Base-by-base conservation (phyloP, 1,139 yeast species). In the Suhomyces atakaporum region DNA sequence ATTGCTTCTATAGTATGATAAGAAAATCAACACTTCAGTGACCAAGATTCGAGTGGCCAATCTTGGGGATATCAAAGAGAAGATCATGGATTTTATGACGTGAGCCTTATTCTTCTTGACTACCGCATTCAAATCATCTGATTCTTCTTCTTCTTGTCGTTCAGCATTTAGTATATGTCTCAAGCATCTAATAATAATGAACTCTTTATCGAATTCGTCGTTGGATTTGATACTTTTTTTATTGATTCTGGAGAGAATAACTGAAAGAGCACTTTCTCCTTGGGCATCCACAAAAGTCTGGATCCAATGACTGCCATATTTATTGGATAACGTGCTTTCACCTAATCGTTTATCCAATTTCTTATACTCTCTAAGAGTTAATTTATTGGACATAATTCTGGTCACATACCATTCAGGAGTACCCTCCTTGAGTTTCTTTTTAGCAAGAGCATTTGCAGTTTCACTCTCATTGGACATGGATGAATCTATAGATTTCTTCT, bases 251-350 rank as follows among this genome's bases (percentile, higher is more conserved):
- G 68, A 52, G 24, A 71, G 60, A 10, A 66, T 58, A 5, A 68
- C 74, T 1, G 73, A 60, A 15, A 71, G 54, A 0, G 76, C 76
- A 9, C 72, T 61, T 37, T 70, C 76, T 16, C 76, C 77, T 46
- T 71, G 75, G 2, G 65, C 63, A 11, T 56, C 58, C 13, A 59
- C 53, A 45, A 71, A 71, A 7, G 48, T 50, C 27, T 50, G 54
- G 3, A 60, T 51, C 75, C 75, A 70, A 13, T 25, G 28, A 16
- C 40, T 34, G 3, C 47, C 50, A 12, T 56, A 47, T 28, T 55
- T 58, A 25, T 45, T 32, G 10, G 50, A 42, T 25, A 32, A 41
- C 30, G 44, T 44, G 38, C 55, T 51, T 9, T 58, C 59, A 7
- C 50, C 39, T 14, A 71, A 49, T 40, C 57, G 60, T 42, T 63